Percentiles rank a stretch among this genome's conserved stretches.
Conservation (phyloP, 1,284 basidiomycete genomes). For the Heterobasidion parviporum region DNA sequence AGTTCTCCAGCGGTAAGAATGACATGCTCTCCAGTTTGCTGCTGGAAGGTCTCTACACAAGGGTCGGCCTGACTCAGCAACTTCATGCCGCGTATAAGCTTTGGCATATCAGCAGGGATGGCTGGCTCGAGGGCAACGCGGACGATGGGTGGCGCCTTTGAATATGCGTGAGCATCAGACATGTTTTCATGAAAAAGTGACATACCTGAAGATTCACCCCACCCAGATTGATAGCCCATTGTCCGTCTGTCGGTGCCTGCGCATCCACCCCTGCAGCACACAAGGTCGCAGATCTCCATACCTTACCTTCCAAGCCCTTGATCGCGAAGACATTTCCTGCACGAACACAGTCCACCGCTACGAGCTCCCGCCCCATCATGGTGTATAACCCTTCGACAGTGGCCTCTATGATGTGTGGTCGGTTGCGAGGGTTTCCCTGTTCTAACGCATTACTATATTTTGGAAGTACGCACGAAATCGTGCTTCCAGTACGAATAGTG, state of each 20-base stretch:
- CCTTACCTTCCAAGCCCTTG: constrained; percentile 83
- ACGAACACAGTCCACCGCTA: constrained; percentile 76
- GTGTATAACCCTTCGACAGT: constrained; percentile 79
- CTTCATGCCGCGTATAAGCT: constrained; percentile 82
- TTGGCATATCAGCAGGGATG: constrained; percentile 88
- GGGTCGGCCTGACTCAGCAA: constrained; percentile 94
- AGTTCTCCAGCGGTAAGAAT: constrained; percentile 95
- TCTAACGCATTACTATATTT: constrained; percentile 76
- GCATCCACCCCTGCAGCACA: constrained; percentile 57
- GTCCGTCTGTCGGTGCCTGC: constrained; percentile 27
- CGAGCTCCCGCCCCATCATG: constrained; percentile 97
- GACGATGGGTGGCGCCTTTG: constrained; percentile 82
- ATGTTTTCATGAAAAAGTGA: constrained; percentile 6
- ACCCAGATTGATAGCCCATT: constrained; percentile 78
- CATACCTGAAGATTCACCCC: constrained; percentile 66
- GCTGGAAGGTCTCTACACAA: constrained; percentile 95
- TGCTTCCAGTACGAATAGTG: constrained; percentile 59
- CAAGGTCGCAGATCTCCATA: constrained; percentile 87
- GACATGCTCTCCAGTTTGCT: constrained; percentile 96
- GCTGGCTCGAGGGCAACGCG: constrained; percentile 91
- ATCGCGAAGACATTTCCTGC: constrained; percentile 97
- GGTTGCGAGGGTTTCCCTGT: constrained; percentile 65
- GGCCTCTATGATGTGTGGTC: constrained; percentile 57
- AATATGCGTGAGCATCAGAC: not conserved
- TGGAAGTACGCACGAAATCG: constrained; percentile 75